phyloP scores from a whole-genome alignment of 768 basidiomycete genomes.

The Leucogyrophana mollusca region DNA sequence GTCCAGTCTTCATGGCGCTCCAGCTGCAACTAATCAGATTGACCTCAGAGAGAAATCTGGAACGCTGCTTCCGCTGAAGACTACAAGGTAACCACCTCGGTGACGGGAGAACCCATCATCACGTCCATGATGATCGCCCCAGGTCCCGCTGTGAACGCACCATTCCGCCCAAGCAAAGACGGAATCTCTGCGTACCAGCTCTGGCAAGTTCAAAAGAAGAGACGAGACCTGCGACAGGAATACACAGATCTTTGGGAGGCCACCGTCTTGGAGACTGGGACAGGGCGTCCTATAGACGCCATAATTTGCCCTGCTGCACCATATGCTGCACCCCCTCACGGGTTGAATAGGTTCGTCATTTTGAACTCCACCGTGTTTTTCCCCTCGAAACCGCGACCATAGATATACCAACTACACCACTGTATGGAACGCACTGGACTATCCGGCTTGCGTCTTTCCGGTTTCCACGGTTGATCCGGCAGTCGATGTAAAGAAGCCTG shows the following conservation, averaged over 20 bases:
- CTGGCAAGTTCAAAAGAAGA: conserved; percentile 64
- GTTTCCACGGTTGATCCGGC: conserved; percentile 57
- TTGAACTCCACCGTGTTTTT: neutral
- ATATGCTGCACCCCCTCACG: conserved; percentile 63
- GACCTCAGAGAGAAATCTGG: conserved; percentile 40
- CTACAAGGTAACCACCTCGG: conserved; percentile 32
- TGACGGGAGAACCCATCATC: conserved; percentile 56
- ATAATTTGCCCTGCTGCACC: conserved; percentile 67
- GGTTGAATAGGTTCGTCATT: conserved; percentile 44
- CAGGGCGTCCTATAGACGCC: conserved; percentile 74
- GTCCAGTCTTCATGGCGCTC: conserved; percentile 11
- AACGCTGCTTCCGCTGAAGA: conserved; percentile 50
- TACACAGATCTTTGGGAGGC: conserved; percentile 65
- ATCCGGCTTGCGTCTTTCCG: conserved; percentile 59
- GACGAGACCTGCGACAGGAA: conserved; percentile 45
- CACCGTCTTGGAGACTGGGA: conserved; percentile 51
- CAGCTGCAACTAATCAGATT: neutral
- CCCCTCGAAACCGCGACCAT: no score
- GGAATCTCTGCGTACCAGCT: conserved; percentile 54
- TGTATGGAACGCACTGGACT: conserved; percentile 73
- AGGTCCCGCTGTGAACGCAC: conserved; percentile 15
- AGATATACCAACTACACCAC: conserved; percentile 55
- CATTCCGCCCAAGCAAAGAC: conserved; percentile 25
- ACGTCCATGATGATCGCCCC: conserved; percentile 41
- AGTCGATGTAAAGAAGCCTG: conserved; percentile 47